A percentile compares a stretch with the other conserved stretches of the same genome.
Evolutionary conservation across 345 rosid species (phyloP).

Genomic region (Fremontodendron californicum): DNA sequence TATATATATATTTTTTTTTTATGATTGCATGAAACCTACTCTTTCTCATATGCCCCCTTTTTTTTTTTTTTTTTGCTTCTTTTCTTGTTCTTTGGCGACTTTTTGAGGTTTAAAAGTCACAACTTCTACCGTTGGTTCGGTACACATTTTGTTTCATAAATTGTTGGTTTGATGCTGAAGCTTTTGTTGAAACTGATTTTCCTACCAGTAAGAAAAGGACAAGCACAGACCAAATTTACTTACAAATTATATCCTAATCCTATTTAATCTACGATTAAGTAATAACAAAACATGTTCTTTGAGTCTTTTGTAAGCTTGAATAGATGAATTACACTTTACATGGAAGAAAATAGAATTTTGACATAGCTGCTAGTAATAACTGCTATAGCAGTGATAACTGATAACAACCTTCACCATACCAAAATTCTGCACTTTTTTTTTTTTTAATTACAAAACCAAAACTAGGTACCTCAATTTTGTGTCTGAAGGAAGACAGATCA

Average conservation of each 20-base stretch:
- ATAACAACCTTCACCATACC: not conserved
- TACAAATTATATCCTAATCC: not conserved
- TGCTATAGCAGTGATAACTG: not conserved
- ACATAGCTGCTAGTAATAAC: not conserved
- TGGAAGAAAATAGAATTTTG: not conserved
- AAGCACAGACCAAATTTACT: not conserved
- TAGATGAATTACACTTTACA: not conserved
- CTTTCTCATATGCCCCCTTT: slow-evolving; percentile 13
- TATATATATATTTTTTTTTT: not conserved
- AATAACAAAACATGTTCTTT: not conserved
- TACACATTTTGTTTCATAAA: slow-evolving; percentile 25
- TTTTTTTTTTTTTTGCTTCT: not conserved
- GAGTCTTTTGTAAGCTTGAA: not conserved
- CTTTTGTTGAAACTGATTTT: slow-evolving; percentile 29
- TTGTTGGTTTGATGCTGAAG: slow-evolving; percentile 23
- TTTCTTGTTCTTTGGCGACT: slow-evolving; percentile 6
- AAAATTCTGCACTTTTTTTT: not conserved
- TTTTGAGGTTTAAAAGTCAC: not conserved
- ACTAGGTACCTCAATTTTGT: not conserved
- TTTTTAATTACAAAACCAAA: not conserved
- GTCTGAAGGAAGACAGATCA: not conserved
- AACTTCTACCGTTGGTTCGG: slow-evolving; percentile 17
- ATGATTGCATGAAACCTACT: slow-evolving; percentile 16
- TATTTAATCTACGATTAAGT: not conserved
- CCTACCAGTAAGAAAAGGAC: slow-evolving; percentile 31